Conservation (phyloP, 176 grass and related monocot genomes). For the Ananas comosus region DNA sequence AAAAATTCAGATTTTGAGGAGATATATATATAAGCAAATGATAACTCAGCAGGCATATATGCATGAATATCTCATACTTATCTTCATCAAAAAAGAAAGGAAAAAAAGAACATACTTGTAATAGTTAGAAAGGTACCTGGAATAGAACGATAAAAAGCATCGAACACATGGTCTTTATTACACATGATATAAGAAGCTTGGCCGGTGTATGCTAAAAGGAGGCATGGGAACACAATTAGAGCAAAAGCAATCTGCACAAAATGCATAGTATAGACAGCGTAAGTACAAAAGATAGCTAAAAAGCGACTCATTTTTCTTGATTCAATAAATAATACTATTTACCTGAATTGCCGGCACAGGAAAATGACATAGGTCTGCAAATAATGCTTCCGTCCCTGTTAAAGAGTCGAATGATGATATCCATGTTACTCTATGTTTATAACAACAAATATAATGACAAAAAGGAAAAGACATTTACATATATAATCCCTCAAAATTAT, state of each 20-base stretch:
- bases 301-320: neutral
- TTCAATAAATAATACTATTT: slow-evolving; percentile 11
- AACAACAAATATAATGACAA: too few relatives aligned
- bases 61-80: too few relatives aligned
- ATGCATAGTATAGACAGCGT: slow-evolving; percentile 8
- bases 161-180: slow-evolving; percentile 52
- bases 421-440: neutral
- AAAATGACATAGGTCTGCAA: slow-evolving; percentile 96
- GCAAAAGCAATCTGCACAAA: slow-evolving; percentile 84
- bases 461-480: too few relatives aligned
- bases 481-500: too few relatives aligned
- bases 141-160: slow-evolving; percentile 92
- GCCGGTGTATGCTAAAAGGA: slow-evolving; percentile 91
- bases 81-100: too few relatives aligned
- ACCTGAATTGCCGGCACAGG: slow-evolving; percentile 97
- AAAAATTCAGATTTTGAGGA: too few relatives aligned
- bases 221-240: slow-evolving; percentile 88
- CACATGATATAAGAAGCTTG: slow-evolving; percentile 82
- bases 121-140: slow-evolving; percentile 52
- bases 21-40: too few relatives aligned
- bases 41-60: too few relatives aligned
- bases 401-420: neutral
- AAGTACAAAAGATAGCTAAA: neutral
- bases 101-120: neutral
- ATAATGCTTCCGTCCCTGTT: slow-evolving; percentile 95